A percentile compares a stretch with the other conserved stretches of the same genome.
Evolutionary conservation across 495 filamentous ascomycete genomes (phyloP).

Genomic region (Astrocystis sublimbata): DNA sequence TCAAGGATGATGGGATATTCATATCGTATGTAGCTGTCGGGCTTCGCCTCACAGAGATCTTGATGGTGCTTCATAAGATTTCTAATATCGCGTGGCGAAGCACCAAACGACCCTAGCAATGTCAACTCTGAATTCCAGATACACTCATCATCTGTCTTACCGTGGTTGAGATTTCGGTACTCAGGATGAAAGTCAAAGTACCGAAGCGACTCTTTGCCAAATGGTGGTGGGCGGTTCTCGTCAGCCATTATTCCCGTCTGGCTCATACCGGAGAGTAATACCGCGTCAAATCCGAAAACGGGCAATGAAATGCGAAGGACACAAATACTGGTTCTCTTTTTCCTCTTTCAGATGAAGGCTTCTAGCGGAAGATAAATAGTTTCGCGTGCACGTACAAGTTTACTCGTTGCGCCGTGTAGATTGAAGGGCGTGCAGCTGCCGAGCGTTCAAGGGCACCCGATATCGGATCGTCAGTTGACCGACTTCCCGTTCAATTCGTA

Average conservation of each 20-base stretch:
- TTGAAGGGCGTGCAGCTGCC: no score
- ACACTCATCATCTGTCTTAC: constrained; percentile 43
- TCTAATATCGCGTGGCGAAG: constrained; percentile 64
- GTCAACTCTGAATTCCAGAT: background rate
- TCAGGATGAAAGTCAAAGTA: constrained; percentile 69
- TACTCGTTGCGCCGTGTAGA: no score
- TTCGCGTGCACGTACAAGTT: no score
- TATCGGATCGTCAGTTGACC: no score
- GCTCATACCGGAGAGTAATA: no score
- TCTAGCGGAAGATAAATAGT: no score
- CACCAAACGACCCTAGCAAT: constrained; percentile 70
- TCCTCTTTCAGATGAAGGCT: no score
- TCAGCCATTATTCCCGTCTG: background rate
- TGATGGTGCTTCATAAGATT: constrained; percentile 59
- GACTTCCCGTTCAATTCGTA: no score
- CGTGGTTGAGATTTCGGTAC: constrained; percentile 81
- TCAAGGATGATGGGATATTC: constrained; percentile 60
- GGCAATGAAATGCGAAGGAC: no score
- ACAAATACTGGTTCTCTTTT: no score
- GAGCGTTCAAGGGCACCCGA: no score
- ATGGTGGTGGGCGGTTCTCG: background rate
- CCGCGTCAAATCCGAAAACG: no score
- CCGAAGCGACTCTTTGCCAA: constrained; percentile 26
- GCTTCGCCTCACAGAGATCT: constrained; percentile 58
- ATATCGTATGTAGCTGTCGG: constrained; percentile 74